These are phyloP conservation scores for Chaetomium cochliodes DNA, from an alignment of 495 filamentous ascomycete genomes.

Conservation along the genomic window DNA sequence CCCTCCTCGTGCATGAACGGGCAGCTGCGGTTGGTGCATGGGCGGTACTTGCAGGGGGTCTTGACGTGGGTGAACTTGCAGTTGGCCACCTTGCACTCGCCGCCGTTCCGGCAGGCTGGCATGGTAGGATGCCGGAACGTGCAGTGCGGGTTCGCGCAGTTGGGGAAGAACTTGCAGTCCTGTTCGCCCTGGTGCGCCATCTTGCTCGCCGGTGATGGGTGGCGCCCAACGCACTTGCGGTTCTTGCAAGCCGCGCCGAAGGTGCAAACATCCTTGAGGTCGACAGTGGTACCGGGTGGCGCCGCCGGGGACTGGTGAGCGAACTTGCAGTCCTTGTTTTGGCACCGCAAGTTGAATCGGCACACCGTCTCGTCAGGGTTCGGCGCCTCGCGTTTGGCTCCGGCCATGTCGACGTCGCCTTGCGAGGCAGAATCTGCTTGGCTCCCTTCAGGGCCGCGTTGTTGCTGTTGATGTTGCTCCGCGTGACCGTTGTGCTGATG, in stretches of 20 bases:
- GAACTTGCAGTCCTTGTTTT: conserved; percentile 83
- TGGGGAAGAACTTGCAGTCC: conserved; percentile 91
- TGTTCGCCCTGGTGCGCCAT: conserved; percentile 73
- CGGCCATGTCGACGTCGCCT: conserved; percentile 53
- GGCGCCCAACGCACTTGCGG: conserved; percentile 83
- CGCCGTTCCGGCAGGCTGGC: conserved; percentile 84
- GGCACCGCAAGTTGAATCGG: conserved; percentile 84
- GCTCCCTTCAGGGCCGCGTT: conserved; percentile 25
- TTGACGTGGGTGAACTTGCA: conserved; percentile 89
- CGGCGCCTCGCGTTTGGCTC: conserved; percentile 45
- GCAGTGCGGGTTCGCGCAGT: conserved; percentile 85
- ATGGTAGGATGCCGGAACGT: conserved; percentile 82
- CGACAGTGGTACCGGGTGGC: conserved; percentile 70
- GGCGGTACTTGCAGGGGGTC: conserved; percentile 84
- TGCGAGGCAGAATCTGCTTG: conserved; percentile 34
- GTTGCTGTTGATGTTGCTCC: conserved; percentile 28
- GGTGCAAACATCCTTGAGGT: conserved; percentile 74
- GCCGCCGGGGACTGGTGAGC: conserved; percentile 94
- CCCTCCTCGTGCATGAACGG: conserved; percentile 90
- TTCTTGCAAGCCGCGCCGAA: conserved; percentile 94
- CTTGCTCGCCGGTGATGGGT: conserved; percentile 86
- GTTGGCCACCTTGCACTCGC: conserved; percentile 76
- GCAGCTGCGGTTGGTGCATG: conserved; percentile 82
- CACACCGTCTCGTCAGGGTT: conserved; percentile 67
- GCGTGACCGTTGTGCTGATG: conserved; percentile 36